Evolutionary conservation across 2,329 filamentous ascomycete genomes (phyloP).

Genomic region (Curvularia verruculosa): DNA sequence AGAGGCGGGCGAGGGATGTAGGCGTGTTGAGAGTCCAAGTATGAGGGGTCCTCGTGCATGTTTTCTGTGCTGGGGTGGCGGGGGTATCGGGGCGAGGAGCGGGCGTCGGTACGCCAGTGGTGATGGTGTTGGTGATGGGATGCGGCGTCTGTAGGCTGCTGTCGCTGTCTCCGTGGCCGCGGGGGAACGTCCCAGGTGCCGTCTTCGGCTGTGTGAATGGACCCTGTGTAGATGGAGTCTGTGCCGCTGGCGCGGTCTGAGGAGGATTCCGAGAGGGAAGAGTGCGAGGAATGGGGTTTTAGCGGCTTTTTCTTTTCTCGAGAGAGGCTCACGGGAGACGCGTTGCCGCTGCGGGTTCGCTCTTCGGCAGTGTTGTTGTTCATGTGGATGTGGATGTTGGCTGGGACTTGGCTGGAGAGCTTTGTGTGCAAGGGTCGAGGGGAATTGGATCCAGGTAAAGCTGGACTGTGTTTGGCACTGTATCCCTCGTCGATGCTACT

Average conservation of each 20-base stretch:
- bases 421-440: slow-evolving; percentile 21
- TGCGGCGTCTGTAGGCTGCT: no score
- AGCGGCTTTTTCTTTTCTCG: slow-evolving; percentile 17
- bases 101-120: slow-evolving; percentile 9
- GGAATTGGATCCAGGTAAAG: slow-evolving; percentile 23
- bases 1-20: slow-evolving; percentile 8
- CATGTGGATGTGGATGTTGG: slow-evolving; percentile 31
- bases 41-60: no score
- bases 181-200: slow-evolving; percentile 27
- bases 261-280: slow-evolving; percentile 26
- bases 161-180: slow-evolving; percentile 7
- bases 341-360: slow-evolving; percentile 17
- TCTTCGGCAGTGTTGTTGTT: slow-evolving; percentile 18
- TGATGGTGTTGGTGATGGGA: slow-evolving; percentile 11
- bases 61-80: no score
- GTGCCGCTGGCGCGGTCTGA: slow-evolving; percentile 32
- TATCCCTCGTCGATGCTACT: slow-evolving; percentile 23
- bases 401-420: slow-evolving; percentile 14
- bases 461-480: slow-evolving; percentile 25
- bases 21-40: slow-evolving; percentile 16
- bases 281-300: slow-evolving; percentile 15
- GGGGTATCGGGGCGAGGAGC: slow-evolving; percentile 4
- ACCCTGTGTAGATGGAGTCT: slow-evolving; percentile 26
- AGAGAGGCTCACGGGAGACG: slow-evolving; percentile 15
- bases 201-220: slow-evolving; percentile 28